Conservation (phyloP, 1,284 basidiomycete genomes). For the Lignosus rhinocerotis region DNA sequence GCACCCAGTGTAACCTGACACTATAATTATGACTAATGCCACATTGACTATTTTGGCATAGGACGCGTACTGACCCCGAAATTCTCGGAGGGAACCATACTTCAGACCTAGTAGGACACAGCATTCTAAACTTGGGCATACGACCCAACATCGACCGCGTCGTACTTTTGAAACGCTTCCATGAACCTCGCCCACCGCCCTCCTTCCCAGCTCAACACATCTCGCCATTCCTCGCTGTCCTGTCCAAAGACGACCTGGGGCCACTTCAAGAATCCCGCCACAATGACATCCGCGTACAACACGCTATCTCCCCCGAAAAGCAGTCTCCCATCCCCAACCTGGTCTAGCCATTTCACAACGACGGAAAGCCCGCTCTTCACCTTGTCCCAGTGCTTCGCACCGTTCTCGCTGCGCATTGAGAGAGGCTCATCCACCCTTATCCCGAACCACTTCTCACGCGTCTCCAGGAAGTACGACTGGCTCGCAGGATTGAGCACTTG, state of each 20-base stretch:
- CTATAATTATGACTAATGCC: too few species aligned
- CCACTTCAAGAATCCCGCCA: slow-evolving; percentile 35
- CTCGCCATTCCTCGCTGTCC: slow-evolving; percentile 42
- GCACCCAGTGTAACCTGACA: neutral
- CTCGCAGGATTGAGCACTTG: slow-evolving; percentile 16
- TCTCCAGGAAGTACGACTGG: slow-evolving; percentile 24
- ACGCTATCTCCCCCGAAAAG: slow-evolving; percentile 32
- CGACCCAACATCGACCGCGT: slow-evolving; percentile 12
- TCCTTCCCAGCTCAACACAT: slow-evolving; percentile 35
- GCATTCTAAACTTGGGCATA: neutral
- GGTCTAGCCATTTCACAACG: slow-evolving; percentile 28
- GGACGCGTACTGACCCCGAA: neutral
- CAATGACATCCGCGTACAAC: slow-evolving; percentile 39
- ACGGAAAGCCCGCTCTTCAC: neutral
- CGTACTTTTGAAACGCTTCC: slow-evolving; percentile 36
- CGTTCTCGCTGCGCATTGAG: too few species aligned
- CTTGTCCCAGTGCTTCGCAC: neutral
- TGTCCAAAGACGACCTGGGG: slow-evolving; percentile 34
- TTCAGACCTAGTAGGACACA: neutral
- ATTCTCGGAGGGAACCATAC: neutral
- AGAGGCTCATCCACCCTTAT: slow-evolving; percentile 20
- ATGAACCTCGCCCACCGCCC: slow-evolving; percentile 41
- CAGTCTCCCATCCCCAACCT: slow-evolving; percentile 30
- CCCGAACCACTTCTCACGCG: slow-evolving; percentile 19
- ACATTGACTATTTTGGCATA: neutral